Percentiles rank a stretch among this genome's conserved stretches.
These are phyloP conservation scores for Sporothrix luriei DNA, from an alignment of 2,329 filamentous ascomycete species.

Conservation along the genomic window DNA sequence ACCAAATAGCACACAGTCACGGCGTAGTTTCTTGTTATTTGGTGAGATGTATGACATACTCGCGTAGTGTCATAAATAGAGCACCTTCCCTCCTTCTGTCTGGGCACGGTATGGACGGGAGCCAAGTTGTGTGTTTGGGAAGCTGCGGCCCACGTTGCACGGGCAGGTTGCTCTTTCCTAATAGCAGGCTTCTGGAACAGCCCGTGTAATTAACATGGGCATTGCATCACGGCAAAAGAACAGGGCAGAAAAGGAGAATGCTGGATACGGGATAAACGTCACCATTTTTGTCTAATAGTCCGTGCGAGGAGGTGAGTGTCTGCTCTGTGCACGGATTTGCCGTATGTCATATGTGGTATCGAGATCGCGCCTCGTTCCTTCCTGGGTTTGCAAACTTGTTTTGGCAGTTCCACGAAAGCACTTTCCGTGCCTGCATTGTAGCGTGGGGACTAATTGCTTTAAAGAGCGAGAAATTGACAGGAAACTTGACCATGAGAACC, in stretches of 20 bases:
- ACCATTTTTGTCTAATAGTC: conserved; percentile 10
- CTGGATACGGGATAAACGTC: conserved; percentile 15
- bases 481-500: not conserved
- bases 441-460: not conserved
- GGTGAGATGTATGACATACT: too few relatives aligned
- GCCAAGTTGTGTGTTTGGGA: conserved; percentile 19
- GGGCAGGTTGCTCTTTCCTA: conserved; percentile 18
- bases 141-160: conserved; percentile 24
- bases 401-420: conserved; percentile 9
- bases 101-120: conserved; percentile 11
- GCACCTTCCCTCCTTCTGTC: not conserved
- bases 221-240: conserved; percentile 10
- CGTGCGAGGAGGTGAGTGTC: not conserved
- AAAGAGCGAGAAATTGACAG: not conserved
- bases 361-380: conserved; percentile 1
- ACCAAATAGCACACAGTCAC: not conserved
- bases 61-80: not conserved
- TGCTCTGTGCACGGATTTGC: conserved; percentile 13
- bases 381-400: conserved; percentile 20
- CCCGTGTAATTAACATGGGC: conserved; percentile 12
- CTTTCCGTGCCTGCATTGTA: not conserved
- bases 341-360: conserved; percentile 13
- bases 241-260: not conserved
- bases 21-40: too few relatives aligned
- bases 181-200: conserved; percentile 21